Percentiles rank a stretch among this genome's conserved stretches.
These are phyloP conservation scores for Trichoderma simmonsii DNA, from an alignment of 2,329 filamentous ascomycete species.

Conservation along the genomic window DNA sequence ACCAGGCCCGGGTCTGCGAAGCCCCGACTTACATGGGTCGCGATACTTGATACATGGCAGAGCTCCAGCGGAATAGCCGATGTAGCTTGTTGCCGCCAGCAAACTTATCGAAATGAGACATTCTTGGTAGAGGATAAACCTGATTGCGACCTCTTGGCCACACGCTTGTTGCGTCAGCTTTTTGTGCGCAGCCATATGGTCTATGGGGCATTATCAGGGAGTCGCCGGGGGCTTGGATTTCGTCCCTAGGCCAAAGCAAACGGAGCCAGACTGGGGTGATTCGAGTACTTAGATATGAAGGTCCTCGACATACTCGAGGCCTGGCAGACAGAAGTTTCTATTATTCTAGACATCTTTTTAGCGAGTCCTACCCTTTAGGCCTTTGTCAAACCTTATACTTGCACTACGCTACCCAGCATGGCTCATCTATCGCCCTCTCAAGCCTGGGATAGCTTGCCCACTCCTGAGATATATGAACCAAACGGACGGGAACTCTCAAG, in stretches of 20 bases:
- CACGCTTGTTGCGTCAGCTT: conserved; percentile 6
- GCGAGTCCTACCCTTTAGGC: neutral
- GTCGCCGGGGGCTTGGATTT: neutral
- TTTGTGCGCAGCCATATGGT: neutral
- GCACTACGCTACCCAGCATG: neutral
- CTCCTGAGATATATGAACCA: conserved; percentile 12
- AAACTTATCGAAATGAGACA: neutral
- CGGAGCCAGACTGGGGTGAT: neutral
- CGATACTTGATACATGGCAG: conserved; percentile 3
- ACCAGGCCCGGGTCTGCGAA: neutral
- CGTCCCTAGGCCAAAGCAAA: neutral
- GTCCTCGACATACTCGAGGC: neutral
- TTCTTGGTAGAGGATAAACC: neutral
- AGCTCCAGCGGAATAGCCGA: neutral
- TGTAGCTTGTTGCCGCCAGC: neutral
- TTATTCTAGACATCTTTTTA: neutral
- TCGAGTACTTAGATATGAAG: conserved; percentile 8
- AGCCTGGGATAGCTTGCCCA: conserved; percentile 11
- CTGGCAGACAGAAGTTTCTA: neutral
- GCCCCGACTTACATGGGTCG: neutral
- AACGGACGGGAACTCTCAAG: neutral
- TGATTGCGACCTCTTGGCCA: neutral
- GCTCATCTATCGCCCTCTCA: neutral
- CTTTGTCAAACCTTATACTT: neutral
- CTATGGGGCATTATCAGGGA: conserved; percentile 2